Conservation (phyloP, 495 filamentous ascomycete species). For the Endocarpon pusillum region DNA sequence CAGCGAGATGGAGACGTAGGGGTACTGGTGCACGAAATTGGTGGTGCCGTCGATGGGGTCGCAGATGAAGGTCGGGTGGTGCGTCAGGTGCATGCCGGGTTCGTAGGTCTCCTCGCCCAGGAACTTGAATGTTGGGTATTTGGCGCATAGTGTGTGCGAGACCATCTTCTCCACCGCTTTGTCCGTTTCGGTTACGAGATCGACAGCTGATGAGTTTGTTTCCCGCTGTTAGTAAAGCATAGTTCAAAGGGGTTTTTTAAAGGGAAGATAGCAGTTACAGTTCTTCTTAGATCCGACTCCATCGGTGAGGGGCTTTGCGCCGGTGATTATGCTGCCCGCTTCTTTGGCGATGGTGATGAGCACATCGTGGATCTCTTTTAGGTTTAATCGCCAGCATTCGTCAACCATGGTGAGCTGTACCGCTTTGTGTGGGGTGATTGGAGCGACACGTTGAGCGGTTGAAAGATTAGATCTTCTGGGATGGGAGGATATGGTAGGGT, state of each 20-base stretch:
- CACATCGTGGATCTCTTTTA: slow-evolving; percentile 67
- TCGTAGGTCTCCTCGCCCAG: slow-evolving; percentile 78
- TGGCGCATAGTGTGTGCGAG: slow-evolving; percentile 37
- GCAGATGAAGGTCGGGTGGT: slow-evolving; percentile 65
- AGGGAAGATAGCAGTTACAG: slow-evolving; percentile 31
- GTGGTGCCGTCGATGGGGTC: slow-evolving; percentile 85
- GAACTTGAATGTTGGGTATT: slow-evolving; percentile 57
- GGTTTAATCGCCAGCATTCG: slow-evolving; percentile 32
- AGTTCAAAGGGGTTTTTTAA: background rate
- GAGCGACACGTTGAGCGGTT: too few relatives aligned
- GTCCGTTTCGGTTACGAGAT: slow-evolving; percentile 80
- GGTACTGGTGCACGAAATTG: slow-evolving; percentile 76
- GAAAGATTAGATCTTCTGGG: too few relatives aligned
- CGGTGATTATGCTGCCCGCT: slow-evolving; percentile 68
- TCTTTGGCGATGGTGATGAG: slow-evolving; percentile 56
- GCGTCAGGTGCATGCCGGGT: slow-evolving; percentile 42
- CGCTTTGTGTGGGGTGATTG: too few relatives aligned
- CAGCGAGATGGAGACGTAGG: slow-evolving; percentile 66
- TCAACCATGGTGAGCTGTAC: too few relatives aligned
- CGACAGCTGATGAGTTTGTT: slow-evolving; percentile 36
- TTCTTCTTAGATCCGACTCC: slow-evolving; percentile 67
- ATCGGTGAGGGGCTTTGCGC: slow-evolving; percentile 48
- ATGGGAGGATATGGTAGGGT: too few relatives aligned
- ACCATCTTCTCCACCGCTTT: slow-evolving; percentile 66
- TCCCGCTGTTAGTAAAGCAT: slow-evolving; percentile 6